These are phyloP conservation scores for Chaetomium fimeti DNA, from an alignment of 495 filamentous ascomycete species.

Conservation along the genomic window DNA sequence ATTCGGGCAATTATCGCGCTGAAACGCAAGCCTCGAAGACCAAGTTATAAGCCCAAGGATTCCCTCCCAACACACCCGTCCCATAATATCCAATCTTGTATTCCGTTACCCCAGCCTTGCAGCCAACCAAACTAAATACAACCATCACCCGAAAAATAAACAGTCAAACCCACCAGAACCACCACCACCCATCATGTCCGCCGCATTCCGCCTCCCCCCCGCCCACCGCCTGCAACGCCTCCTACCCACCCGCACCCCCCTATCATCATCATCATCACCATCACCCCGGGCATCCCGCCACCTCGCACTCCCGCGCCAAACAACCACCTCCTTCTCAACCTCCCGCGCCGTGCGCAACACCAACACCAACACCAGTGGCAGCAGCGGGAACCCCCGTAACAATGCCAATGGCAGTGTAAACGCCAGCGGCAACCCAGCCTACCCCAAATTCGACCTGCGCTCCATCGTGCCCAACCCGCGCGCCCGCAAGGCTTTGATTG, in stretches of 20 bases:
- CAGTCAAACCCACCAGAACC: neutral
- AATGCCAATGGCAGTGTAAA: neutral
- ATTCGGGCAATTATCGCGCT: neutral
- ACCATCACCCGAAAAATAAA: neutral
- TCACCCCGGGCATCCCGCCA: too few relatives aligned
- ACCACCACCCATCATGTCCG: neutral
- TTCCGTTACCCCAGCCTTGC: neutral
- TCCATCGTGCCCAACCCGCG: constrained; percentile 24
- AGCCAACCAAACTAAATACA: neutral
- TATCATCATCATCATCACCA: neutral
- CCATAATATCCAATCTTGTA: neutral
- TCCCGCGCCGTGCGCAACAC: neutral
- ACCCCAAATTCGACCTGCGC: constrained; percentile 12
- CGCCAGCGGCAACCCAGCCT: constrained; percentile 10
- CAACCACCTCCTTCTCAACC: neutral
- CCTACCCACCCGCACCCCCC: neutral
- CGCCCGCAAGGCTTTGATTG: constrained; percentile 10
- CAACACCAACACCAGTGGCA: neutral
- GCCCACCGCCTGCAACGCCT: neutral
- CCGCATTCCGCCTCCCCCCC: neutral
- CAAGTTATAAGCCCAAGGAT: neutral
- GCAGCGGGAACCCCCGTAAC: neutral
- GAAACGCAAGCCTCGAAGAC: neutral
- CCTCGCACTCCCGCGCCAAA: too few relatives aligned
- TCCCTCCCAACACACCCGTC: neutral